A percentile compares a stretch with the other conserved stretches of the same genome.
Conservation (phyloP, 2,329 filamentous ascomycete species). For the Dryadomyces sulphureus region DNA sequence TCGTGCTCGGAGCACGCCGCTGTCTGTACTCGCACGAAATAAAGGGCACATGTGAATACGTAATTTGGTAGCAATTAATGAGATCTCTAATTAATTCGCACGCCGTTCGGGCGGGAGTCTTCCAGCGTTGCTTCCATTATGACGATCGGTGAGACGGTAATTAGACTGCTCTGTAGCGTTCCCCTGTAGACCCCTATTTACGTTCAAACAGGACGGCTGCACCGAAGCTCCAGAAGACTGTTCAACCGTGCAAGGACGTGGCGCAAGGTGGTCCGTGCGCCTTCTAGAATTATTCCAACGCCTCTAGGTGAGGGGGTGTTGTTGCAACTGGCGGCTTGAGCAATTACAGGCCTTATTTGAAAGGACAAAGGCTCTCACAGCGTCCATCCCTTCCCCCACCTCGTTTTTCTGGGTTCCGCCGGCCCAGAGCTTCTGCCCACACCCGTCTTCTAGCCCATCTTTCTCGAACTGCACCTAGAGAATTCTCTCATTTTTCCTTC, state of each 20-base stretch:
- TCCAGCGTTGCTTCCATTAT: no score
- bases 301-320: conserved; percentile 8
- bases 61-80: no score
- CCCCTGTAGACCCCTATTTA: background rate
- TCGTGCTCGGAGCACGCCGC: no score
- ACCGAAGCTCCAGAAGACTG: conserved; percentile 13
- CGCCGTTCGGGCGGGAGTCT: no score
- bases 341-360: conserved; percentile 2
- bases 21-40: no score
- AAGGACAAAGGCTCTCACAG: conserved; percentile 2
- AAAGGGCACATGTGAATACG: no score
- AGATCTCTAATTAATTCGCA: no score
- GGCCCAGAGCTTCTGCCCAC: conserved; percentile 6
- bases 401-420: conserved; percentile 4
- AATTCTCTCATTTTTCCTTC: background rate
- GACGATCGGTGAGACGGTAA: background rate
- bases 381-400: conserved; percentile 5
- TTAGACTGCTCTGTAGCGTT: background rate
- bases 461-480: background rate
- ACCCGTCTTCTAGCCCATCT: background rate
- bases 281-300: conserved; percentile 14
- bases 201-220: conserved; percentile 6
- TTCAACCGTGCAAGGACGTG: conserved; percentile 5
- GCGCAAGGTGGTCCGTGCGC: conserved; percentile 12
- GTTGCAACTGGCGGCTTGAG: background rate